Evolutionary conservation across 2,329 filamentous ascomycete species (phyloP), one percentile per base, ranked within the genome.

Genomic region (Aspergillus japonicus): DNA sequence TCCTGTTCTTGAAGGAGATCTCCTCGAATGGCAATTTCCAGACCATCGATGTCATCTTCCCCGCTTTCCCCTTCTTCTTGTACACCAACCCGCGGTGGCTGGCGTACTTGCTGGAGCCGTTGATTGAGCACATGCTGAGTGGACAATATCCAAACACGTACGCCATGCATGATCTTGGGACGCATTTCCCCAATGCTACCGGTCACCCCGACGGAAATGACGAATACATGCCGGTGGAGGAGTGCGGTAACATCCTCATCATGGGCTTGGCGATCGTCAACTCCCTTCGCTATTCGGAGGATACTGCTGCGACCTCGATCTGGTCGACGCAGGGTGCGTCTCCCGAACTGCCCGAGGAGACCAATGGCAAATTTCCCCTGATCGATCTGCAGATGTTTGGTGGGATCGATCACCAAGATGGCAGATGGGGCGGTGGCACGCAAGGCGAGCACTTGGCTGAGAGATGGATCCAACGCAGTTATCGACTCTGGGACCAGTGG

Each of bases 31-130:
- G 91, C 4, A 94, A 96, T 69, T 88, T 88, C 73, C 91, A 95
- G 71, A 95, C 91, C 0, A 89, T 95, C 11, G 90, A 94, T 77
- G 90, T 96, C 58, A 94, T 96, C 67, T 95, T 92, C 78, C 91
- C 91, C 0, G 84, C 90, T 0, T 93, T 92, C 75, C 90, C 91
- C 0, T 95, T 94, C 81, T 94, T 94, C 79, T 74, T 94, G 21
- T 95, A 94, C 71, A 92, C 90, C 19, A 92, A 93, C 66, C 91
- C 91, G 2, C 82, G 85, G 60, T 94, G 90, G 90, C 79, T 93
- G 58, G 89, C 87, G 1, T 93, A 93, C 69, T 80, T 94, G 3
- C 79, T 95, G 4, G 90, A 94, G 72, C 91, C 91, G 5, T 79
- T 94, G 24, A 83, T 95, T 55, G 91, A 95, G 75, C 89, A 95